Evolutionary conservation across 139 green algal species (phyloP).

Genomic region (Asterochloris sp.): DNA sequence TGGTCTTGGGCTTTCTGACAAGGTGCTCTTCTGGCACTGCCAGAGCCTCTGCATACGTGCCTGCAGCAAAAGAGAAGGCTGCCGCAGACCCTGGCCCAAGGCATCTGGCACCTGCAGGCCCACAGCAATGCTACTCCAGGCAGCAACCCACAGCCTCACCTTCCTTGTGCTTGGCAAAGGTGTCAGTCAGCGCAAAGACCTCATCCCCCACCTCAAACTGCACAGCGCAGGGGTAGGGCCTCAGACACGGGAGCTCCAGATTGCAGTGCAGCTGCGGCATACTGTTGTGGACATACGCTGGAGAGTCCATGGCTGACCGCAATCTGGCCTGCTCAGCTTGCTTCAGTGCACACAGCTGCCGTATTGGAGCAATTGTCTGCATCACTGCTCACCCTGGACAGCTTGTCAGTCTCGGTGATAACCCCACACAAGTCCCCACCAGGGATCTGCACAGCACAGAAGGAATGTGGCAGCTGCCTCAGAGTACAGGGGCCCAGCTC

Average conservation of each 20-base stretch:
- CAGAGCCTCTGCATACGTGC: conserved; percentile 5
- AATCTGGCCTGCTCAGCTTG: neutral
- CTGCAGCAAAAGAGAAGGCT: neutral
- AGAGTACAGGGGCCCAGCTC: too few species aligned
- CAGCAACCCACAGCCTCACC: neutral
- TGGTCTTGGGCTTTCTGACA: neutral
- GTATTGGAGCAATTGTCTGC: neutral
- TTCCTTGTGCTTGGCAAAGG: neutral
- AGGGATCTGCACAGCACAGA: conserved; percentile 2
- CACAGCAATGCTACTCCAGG: neutral
- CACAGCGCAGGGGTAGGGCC: neutral
- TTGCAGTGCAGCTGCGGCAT: too few species aligned
- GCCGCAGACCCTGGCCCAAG: neutral
- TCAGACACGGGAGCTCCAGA: too few species aligned
- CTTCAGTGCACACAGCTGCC: neutral
- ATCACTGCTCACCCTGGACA: neutral
- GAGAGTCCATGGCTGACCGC: too few species aligned
- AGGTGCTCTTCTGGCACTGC: neutral
- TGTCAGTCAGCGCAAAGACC: neutral
- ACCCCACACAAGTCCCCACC: neutral
- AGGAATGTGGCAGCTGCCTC: neutral
- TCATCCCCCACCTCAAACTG: neutral
- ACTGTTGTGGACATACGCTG: too few species aligned
- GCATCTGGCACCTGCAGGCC: neutral
- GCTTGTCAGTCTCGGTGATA: neutral